These are phyloP conservation scores for Leccinum disarticulatum DNA, from an alignment of 768 basidiomycete genomes.

Conservation along the genomic window DNA sequence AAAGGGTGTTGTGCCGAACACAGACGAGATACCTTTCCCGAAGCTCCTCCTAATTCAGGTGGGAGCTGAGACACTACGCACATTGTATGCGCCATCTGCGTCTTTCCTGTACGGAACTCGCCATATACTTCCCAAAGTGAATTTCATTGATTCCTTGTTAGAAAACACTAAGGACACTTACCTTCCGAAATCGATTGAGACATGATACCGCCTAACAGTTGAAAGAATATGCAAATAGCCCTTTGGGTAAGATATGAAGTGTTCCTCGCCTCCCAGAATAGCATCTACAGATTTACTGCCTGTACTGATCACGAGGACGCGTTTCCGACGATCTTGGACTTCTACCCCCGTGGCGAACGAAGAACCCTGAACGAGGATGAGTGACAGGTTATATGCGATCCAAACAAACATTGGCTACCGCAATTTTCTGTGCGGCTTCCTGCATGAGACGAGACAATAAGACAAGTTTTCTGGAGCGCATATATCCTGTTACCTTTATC, in stretches of 20 bases:
- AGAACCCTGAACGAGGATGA: conserved; percentile 58
- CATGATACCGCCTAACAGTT: conserved; percentile 69
- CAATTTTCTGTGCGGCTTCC: conserved; percentile 89
- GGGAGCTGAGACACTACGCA: conserved; percentile 90
- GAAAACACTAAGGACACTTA: conserved; percentile 20
- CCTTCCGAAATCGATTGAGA: conserved; percentile 96
- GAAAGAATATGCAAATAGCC: background rate
- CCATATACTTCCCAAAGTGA: conserved; percentile 68
- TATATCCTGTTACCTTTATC: conserved; percentile 63
- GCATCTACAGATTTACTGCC: conserved; percentile 90
- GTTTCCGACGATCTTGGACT: conserved; percentile 81
- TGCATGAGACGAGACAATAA: conserved; percentile 30
- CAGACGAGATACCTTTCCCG: conserved; percentile 64
- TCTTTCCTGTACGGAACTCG: conserved; percentile 95
- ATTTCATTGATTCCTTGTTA: background rate
- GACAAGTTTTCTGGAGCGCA: background rate
- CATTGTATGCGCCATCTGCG: conserved; percentile 94
- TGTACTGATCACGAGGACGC: conserved; percentile 82
- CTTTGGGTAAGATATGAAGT: background rate
- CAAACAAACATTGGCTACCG: conserved; percentile 41
- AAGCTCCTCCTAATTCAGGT: conserved; percentile 84
- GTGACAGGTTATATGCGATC: background rate
- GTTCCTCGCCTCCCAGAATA: conserved; percentile 74
- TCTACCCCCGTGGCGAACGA: conserved; percentile 92
- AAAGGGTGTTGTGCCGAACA: conserved; percentile 5